Evolutionary conservation across 2,329 filamentous ascomycete species (phyloP), one percentile per base, ranked within the genome.

Genomic region (Phyllosticta capitalensis): DNA sequence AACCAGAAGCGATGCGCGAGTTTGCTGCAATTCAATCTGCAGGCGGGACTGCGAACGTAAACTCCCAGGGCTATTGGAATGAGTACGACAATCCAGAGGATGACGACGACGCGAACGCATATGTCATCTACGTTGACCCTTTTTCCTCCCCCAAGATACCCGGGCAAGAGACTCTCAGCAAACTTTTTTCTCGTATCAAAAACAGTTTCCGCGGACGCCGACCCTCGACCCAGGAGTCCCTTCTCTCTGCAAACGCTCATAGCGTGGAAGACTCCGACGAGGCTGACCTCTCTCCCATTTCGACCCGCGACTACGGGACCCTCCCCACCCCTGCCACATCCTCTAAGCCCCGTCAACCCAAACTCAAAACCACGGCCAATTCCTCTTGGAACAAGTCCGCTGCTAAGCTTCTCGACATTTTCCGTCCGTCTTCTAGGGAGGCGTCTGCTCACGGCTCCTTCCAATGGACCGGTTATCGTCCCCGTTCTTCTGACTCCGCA

Each of bases 41-140:
- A 45, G 57, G 57, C 38, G 22, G 10, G 65, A 69, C 38, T 63
- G 3, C 49, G 17, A 48, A 62, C 61, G 21, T 14, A 33, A 45
- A 24, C 51, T 7, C n/a, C n/a, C 55, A 60, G 33, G 61, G 71
- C 55, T 94, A 92, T 69, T 95, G 90, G 89, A 92, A 89, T 71
- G 90, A 95, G 71, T 94, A 92, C 71, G 90, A 95, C 65, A 76
- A 92, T 68, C 88, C 88, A 9, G 90, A 89, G 69, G 88, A 91
- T 58, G 71, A 65, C 10, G 83, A 80, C 2, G 74, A 79, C 14
- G 79, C 84, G 20, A 65, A 67, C 51, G 81, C 80, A 28, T 94
- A 90, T 70, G 80, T 83, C 52, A 85, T 94, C 64, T 90, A 89
- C 66, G 77, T 92, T 61, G 81, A 92, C 67, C 88, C 89, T 0